phyloP scores from a whole-genome alignment of 163 green algal species.

The Trebouxiophyceae sp. region DNA sequence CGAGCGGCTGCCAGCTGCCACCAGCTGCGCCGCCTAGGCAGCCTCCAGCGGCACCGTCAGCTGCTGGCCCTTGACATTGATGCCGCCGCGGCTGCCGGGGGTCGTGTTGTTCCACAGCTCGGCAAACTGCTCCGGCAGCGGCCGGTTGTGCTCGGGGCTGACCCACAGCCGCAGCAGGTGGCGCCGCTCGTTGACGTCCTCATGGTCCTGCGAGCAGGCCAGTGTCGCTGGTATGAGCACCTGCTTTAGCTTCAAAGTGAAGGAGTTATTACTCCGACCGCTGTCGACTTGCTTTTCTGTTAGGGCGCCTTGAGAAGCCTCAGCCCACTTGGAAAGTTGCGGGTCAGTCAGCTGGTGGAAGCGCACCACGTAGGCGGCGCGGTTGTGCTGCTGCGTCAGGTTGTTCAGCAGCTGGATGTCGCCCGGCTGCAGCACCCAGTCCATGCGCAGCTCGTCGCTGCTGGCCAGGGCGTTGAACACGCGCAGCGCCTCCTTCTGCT shows the following conservation, averaged over 20 bases:
- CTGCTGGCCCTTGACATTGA: constrained; percentile 21
- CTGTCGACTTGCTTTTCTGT: neutral
- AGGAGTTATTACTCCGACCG: too few species aligned
- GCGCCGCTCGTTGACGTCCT: constrained; percentile 35
- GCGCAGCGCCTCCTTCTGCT: constrained; percentile 32
- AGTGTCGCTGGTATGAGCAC: too few species aligned
- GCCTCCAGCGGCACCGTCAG: constrained; percentile 15
- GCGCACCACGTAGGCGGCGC: constrained; percentile 45
- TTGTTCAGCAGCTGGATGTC: constrained; percentile 85
- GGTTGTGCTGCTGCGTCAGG: constrained; percentile 65
- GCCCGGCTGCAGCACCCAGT: constrained; percentile 63
- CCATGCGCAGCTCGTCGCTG: constrained; percentile 45
- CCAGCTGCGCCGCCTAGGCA: too few species aligned
- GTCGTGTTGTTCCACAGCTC: constrained; percentile 46
- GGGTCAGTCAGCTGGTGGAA: too few species aligned
- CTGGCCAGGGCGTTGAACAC: constrained; percentile 56
- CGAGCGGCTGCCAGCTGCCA: too few species aligned
- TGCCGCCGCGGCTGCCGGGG: constrained; percentile 53
- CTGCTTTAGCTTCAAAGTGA: too few species aligned
- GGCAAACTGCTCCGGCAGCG: constrained; percentile 48
- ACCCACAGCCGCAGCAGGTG: constrained; percentile 83
- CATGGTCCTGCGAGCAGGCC: neutral
- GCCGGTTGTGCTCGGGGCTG: constrained; percentile 38
- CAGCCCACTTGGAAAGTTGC: too few species aligned
- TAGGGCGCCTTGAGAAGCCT: neutral